These are phyloP conservation scores for Cyclotella choctawhatcheeana DNA, from an alignment of 108 stramenopile species.

Conservation along the genomic window DNA sequence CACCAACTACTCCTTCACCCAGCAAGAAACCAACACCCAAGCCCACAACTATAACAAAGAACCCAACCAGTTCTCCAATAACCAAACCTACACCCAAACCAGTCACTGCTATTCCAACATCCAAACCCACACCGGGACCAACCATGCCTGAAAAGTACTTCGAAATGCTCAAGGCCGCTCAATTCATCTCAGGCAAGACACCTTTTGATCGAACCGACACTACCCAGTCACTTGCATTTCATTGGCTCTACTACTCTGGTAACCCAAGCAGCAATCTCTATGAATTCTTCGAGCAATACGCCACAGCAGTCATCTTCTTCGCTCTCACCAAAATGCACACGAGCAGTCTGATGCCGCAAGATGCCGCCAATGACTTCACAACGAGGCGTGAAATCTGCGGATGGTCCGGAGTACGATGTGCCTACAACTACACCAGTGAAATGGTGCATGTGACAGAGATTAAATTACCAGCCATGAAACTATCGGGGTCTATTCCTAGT, in stretches of 20 bases:
- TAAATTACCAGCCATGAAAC: conserved; percentile 17
- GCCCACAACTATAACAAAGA: conserved; percentile 6
- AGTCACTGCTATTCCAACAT: conserved; percentile 8
- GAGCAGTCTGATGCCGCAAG: conserved; percentile 23
- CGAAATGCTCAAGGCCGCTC: conserved; percentile 49
- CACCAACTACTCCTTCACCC: conserved; percentile 8
- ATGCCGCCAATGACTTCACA: conserved; percentile 25
- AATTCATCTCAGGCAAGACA: conserved; percentile 35
- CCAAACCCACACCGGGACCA: conserved; percentile 13
- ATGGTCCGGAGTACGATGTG: conserved; percentile 47
- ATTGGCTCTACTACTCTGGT: conserved; percentile 44
- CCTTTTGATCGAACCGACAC: conserved; percentile 24
- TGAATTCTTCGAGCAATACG: conserved; percentile 57
- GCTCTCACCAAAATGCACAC: conserved; percentile 35
- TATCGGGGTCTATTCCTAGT: conserved; percentile 67
- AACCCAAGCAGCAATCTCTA: conserved; percentile 41
- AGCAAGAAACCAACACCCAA: conserved; percentile 1
- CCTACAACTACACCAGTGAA: conserved; percentile 46
- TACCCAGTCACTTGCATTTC: conserved; percentile 44
- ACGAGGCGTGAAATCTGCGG: conserved; percentile 34
- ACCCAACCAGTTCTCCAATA: conserved; percentile 13
- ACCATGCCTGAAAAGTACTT: conserved; percentile 44
- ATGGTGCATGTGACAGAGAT: conserved; percentile 49
- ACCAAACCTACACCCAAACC: conserved; percentile 10
- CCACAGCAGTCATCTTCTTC: conserved; percentile 45